Percentiles rank a stretch among this genome's conserved stretches.
phyloP scores from a whole-genome alignment of 2,329 filamentous ascomycete species.

The Cladorrhinum sp. region DNA sequence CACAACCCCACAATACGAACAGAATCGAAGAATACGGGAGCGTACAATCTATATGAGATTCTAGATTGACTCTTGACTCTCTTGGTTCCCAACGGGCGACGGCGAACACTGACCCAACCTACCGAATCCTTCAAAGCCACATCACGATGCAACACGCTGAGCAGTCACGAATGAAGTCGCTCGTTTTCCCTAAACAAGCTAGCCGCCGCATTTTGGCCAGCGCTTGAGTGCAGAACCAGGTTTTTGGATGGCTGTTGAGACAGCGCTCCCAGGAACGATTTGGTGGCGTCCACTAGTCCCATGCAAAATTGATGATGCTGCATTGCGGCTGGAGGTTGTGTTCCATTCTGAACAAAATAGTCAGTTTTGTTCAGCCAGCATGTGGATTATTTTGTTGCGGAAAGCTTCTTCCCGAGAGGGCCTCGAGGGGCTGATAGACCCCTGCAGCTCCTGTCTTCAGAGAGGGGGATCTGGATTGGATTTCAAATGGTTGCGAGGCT shows the following conservation, averaged over 20 bases:
- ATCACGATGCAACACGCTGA: background rate
- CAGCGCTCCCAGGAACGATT: background rate
- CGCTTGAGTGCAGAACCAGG: background rate
- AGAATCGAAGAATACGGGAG: no score
- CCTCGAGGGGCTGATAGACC: constrained; percentile 17
- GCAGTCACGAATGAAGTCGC: background rate
- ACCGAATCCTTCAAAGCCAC: background rate
- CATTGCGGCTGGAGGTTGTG: background rate
- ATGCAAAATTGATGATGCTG: background rate
- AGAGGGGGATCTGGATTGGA: background rate
- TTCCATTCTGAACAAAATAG: background rate
- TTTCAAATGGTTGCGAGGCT: constrained; percentile 10
- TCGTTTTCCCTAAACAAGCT: background rate
- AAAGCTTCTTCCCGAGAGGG: background rate
- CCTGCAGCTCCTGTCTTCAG: constrained; percentile 7
- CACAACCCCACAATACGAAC: no score
- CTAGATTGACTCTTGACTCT: background rate
- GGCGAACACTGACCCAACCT: background rate
- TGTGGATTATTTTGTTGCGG: background rate
- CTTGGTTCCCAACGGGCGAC: background rate
- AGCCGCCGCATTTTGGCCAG: background rate
- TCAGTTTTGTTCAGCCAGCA: background rate
- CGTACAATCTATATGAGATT: no score
- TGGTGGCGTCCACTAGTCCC: constrained; percentile 7
- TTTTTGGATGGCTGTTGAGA: background rate